Base-by-base conservation (phyloP, 176 grass and related monocot species). In the Elymus sibiricus region DNA sequence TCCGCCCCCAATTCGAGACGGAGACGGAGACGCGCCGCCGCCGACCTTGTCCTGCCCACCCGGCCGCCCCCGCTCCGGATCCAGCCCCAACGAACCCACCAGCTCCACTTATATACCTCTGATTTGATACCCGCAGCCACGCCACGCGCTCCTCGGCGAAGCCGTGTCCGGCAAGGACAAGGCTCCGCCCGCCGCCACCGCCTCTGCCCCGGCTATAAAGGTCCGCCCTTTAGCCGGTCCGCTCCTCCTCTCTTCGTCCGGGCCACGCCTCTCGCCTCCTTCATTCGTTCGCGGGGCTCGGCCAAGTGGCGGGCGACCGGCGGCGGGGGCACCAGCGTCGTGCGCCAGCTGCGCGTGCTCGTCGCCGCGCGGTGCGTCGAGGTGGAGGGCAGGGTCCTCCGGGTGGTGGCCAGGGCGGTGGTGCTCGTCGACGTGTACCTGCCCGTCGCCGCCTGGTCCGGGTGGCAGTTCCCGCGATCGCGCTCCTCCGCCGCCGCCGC, bases 341-440 rank as follows among this genome's bases (percentile, higher is more conserved):
- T 94, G 51, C 88, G 84, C 27, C 76, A 91, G 81, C 76, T 95
- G 25, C 68, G 77, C 79, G 66, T 83, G 34, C 86, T 98, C 49
- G 89, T 84, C 21, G 58, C 68, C 0, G 60, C 60, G 59, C 89
- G 72, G 3, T 98, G 88, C 73, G 44, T 94, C 1, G 64, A 79
- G 59, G 86, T 95, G 25, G 81, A 94, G 35, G 88, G 79, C 6
- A 92, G 79, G 51, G 75, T 94, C 13, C 86, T 98, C 34, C 61
- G 90, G 69, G 70, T 94, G 21, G 88, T 40, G 17, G 56, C 63
- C 15, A 86, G 96, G 74, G 93, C 74, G 3, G 56, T 98, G 8
- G 21, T 98, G 77, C 80, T 95, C 5, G 2, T 98, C 7, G 93
- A 98, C 32, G 86, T 98, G 2, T 95, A 94, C 84, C 79, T 98